Percentiles rank a stretch among this genome's conserved stretches.
These are phyloP conservation scores for Sclerotinia subarctica DNA, from an alignment of 2,329 filamentous ascomycete genomes.

Conservation along the genomic window DNA sequence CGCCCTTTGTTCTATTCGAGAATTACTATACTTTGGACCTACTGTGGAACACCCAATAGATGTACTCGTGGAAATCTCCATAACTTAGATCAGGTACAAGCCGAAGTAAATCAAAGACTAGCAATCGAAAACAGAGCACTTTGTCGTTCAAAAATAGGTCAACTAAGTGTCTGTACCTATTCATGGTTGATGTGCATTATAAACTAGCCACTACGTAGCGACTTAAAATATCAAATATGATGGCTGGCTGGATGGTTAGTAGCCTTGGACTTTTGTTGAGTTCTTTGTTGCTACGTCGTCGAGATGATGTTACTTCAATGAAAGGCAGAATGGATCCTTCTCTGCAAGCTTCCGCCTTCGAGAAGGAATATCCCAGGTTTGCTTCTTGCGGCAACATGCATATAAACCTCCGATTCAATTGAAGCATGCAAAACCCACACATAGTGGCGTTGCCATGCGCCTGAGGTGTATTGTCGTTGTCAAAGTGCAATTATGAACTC, in stretches of 20 bases:
- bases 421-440: background rate
- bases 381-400: background rate
- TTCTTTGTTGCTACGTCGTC: background rate
- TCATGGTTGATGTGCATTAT: background rate
- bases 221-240: too few relatives aligned
- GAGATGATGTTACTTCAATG: background rate
- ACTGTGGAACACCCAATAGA: background rate
- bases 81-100: background rate
- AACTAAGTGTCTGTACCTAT: background rate
- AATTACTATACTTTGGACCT: background rate
- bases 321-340: background rate
- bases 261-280: background rate
- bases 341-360: conserved; percentile 2
- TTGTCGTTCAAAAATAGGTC: background rate
- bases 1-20: background rate
- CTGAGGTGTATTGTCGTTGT: background rate
- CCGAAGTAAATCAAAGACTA: background rate
- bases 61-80: background rate
- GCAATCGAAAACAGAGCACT: background rate
- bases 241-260: background rate
- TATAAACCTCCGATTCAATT: background rate
- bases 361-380: conserved; percentile 6
- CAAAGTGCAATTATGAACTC: background rate
- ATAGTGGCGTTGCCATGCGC: conserved; percentile 6
- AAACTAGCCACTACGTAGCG: background rate